Evolutionary conservation across 208 protist species (phyloP).

Genomic region (Naegleria fowleri): DNA sequence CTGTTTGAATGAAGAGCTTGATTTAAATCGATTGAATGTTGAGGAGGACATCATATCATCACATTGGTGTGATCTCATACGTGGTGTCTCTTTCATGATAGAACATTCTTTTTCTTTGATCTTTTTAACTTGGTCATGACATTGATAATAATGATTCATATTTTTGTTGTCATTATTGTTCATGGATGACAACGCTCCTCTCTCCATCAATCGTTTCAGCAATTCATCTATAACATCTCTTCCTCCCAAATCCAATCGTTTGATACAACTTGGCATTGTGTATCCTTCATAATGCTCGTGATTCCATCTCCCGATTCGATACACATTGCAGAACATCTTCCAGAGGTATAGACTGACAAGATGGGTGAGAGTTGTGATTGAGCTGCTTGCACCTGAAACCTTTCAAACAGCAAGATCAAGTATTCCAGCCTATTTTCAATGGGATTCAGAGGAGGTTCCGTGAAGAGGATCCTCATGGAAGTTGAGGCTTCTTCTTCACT

Average conservation of each 20-base stretch:
- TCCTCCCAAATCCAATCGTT: slow-evolving; percentile 47
- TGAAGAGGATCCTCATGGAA: not conserved
- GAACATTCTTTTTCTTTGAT: slow-evolving; percentile 74
- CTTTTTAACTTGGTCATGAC: slow-evolving; percentile 89
- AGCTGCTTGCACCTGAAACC: not conserved
- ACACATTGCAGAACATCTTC: not conserved
- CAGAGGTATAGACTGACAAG: not conserved
- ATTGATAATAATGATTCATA: slow-evolving; percentile 82
- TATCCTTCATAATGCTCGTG: slow-evolving; percentile 69
- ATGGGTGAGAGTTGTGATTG: not conserved
- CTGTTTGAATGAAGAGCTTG: too few species aligned
- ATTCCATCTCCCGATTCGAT: slow-evolving; percentile 77
- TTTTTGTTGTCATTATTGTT: slow-evolving; percentile 82
- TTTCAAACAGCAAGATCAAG: not conserved
- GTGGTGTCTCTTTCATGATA: slow-evolving; percentile 61
- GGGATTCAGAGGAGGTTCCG: not conserved
- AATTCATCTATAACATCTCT: slow-evolving; percentile 66
- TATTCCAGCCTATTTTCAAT: not conserved
- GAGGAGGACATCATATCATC: too few species aligned
- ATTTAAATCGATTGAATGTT: too few species aligned
- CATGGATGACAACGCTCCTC: slow-evolving; percentile 55
- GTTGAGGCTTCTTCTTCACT: not conserved
- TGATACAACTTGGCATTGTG: slow-evolving; percentile 45
- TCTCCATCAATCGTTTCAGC: slow-evolving; percentile 58
- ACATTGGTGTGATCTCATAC: too few species aligned